Evolutionary conservation across 1,284 basidiomycete species (phyloP).

Genomic region (Cutaneotrichosporon sp.): DNA sequence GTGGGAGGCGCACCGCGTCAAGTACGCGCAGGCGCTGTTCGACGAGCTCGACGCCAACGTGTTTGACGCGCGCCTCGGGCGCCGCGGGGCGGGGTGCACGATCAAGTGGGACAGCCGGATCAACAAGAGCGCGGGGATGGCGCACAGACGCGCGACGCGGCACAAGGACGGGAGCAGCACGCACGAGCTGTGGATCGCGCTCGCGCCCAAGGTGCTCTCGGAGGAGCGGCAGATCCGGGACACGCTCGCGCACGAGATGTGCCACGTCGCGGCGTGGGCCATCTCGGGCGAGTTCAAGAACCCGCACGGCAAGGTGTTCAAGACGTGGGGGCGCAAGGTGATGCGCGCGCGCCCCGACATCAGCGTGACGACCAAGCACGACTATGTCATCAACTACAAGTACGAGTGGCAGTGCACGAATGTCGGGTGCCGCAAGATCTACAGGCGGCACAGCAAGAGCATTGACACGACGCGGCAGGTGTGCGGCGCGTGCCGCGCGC

Average conservation of each 20-base stretch:
- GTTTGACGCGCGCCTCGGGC: constrained; percentile 41
- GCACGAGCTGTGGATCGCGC: constrained; percentile 29
- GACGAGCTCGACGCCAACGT: constrained; percentile 45
- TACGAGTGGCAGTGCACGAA: constrained; percentile 49
- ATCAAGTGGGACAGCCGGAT: constrained; percentile 48
- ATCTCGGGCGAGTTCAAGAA: constrained; percentile 49
- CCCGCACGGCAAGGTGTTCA: constrained; percentile 51
- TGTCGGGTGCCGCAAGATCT: constrained; percentile 38
- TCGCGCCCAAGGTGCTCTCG: constrained; percentile 43
- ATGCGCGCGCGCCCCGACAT: constrained; percentile 47
- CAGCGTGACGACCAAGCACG: constrained; percentile 51
- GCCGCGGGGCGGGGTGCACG: constrained; percentile 26
- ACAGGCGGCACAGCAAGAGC: constrained; percentile 47
- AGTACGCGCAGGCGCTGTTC: constrained; percentile 38
- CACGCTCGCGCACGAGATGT: constrained; percentile 54
- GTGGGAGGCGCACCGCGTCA: constrained; percentile 4
- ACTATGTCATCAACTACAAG: constrained; percentile 51
- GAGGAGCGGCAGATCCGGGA: constrained; percentile 44
- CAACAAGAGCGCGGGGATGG: constrained; percentile 49
- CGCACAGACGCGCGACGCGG: constrained; percentile 27
- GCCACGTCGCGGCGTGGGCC: constrained; percentile 50
- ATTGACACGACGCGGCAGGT: constrained; percentile 43
- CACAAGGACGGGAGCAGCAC: constrained; percentile 18
- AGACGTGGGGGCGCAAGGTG: constrained; percentile 49
- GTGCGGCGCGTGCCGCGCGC: constrained; percentile 42